Percentiles rank a stretch among this genome's conserved stretches.
Evolutionary conservation across 2,329 filamentous ascomycete species (phyloP).

Genomic region (Trichoderma sp.): DNA sequence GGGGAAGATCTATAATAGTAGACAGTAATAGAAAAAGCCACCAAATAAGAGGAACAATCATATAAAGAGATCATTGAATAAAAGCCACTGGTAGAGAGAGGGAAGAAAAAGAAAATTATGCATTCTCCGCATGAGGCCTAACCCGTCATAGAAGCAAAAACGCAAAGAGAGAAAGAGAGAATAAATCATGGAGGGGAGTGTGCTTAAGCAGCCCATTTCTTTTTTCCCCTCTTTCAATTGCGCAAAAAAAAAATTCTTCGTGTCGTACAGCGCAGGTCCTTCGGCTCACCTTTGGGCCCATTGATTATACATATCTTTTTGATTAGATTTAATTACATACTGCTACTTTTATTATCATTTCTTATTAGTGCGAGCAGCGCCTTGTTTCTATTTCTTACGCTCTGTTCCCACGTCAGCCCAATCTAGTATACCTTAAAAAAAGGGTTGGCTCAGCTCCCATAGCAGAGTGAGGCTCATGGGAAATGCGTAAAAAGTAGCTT

Average conservation of each 20-base stretch:
- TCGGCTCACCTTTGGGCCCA: background rate
- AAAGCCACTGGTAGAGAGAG: background rate
- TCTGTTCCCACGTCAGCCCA: conserved; percentile 1
- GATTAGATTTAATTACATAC: too few relatives aligned
- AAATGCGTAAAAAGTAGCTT: background rate
- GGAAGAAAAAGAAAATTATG: background rate
- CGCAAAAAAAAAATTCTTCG: background rate
- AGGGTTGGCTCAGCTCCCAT: background rate
- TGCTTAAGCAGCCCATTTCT: conserved; percentile 1
- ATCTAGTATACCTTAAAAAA: background rate
- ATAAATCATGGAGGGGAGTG: conserved; percentile 17
- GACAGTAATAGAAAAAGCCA: background rate
- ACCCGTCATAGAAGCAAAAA: background rate
- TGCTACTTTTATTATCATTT: too few relatives aligned
- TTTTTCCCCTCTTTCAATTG: conserved; percentile 5
- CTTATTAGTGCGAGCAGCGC: background rate
- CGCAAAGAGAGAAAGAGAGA: background rate
- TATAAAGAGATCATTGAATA: background rate
- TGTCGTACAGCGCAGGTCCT: conserved; percentile 19
- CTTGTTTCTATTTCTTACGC: background rate
- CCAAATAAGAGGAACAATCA: background rate
- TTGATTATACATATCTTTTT: background rate
- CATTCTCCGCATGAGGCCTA: conserved; percentile 11
- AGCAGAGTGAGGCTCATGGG: conserved; percentile 1
- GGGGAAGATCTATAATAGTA: background rate